phyloP scores from a whole-genome alignment of 2,329 filamentous ascomycete species.

The Trichoderma semiorbis region DNA sequence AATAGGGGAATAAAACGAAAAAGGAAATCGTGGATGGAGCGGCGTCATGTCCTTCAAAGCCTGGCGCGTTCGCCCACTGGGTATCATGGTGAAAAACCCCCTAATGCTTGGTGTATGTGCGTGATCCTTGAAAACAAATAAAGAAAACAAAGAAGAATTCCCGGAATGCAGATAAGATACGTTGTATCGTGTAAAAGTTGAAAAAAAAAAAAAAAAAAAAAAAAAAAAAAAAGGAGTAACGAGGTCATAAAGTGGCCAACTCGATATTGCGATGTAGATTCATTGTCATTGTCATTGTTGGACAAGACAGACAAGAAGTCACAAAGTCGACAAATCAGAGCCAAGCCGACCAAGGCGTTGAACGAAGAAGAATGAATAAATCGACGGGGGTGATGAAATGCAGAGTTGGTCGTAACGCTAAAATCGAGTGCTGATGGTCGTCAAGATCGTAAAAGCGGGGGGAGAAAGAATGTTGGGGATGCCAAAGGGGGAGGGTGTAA shows the following conservation, averaged over 20 bases:
- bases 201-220: neutral
- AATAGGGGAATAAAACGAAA: constrained; percentile 18
- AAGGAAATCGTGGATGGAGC: constrained; percentile 36
- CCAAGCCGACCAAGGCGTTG: neutral
- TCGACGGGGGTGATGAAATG: neutral
- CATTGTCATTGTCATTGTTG: neutral
- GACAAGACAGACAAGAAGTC: neutral
- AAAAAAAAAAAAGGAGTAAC: neutral
- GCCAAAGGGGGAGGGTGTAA: neutral
- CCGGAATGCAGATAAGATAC: constrained; percentile 6
- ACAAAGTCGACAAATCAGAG: neutral
- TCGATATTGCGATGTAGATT: neutral
- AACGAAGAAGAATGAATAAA: neutral
- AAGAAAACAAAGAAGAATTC: neutral
- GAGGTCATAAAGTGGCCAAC: neutral
- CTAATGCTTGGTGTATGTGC: constrained; percentile 36
- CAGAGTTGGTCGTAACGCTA: neutral
- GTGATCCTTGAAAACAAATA: constrained; percentile 18
- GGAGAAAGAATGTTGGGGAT: neutral
- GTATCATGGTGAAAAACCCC: constrained; percentile 35
- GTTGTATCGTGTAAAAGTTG: neutral
- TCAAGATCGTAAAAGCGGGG: neutral
- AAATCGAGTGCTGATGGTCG: constrained; percentile 3
- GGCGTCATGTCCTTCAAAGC: constrained; percentile 34
- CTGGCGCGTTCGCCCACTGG: constrained; percentile 38